Evolutionary conservation across 257 asterid genomes (phyloP).

Genomic region (Salvia rosmarinus): DNA sequence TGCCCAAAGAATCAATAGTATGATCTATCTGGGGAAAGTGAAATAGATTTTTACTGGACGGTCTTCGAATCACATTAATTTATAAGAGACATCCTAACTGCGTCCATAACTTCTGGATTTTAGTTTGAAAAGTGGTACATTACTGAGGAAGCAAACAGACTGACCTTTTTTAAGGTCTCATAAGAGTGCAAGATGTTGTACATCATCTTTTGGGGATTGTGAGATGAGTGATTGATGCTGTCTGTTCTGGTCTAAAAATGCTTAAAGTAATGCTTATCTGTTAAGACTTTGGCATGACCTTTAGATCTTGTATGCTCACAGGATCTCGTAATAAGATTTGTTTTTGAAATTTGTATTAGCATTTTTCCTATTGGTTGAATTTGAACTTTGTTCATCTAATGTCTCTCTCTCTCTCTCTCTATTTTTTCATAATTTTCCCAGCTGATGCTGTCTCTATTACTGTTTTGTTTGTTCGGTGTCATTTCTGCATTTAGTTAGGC

Average conservation of each 20-base stretch:
- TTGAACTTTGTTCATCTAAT: background rate
- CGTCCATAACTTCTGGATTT: background rate
- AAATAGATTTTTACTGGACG: background rate
- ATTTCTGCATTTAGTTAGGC: conserved; percentile 18
- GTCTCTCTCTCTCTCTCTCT: no score
- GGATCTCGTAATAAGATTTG: no score
- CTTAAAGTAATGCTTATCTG: background rate
- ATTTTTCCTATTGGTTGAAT: background rate
- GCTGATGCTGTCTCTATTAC: conserved; percentile 9
- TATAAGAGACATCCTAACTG: background rate
- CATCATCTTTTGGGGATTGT: background rate
- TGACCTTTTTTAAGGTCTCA: background rate
- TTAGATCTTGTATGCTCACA: background rate
- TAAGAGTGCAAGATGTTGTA: background rate
- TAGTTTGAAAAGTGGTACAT: background rate
- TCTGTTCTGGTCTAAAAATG: no score
- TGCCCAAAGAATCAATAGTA: background rate
- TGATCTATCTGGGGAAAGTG: background rate
- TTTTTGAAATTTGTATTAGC: background rate
- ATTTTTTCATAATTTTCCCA: background rate
- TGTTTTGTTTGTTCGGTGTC: conserved; percentile 6
- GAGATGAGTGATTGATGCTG: background rate
- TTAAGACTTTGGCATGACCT: background rate
- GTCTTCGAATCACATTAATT: background rate
- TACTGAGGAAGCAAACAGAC: background rate